Base-by-base conservation (phyloP, 306 rosid species). In the Dryas drummondii region DNA sequence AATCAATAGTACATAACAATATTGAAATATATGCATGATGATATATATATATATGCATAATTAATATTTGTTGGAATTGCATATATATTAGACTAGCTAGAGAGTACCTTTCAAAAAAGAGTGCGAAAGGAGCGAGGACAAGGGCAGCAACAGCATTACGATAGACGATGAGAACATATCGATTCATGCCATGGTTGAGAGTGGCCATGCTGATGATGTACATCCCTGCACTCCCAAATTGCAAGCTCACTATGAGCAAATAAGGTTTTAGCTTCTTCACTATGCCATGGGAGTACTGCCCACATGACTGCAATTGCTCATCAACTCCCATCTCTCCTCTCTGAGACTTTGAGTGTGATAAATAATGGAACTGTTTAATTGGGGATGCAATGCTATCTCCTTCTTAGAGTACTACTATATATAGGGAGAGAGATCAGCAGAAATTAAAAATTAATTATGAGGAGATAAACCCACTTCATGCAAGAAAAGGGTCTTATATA, bases 141-240 rank as follows among this genome's bases (percentile, higher is more conserved):
- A 92, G 32, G 26, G 89, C 89, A 17, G 94, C 90, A 6, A 88
- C 70, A 40, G 72, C 75, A 79, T 88, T 91, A 37, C 96, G 90
- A 72, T 91, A 91, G 17, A 86, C 93, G 56, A 89, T 76, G 66
- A 89, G 86, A 41, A 89, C 91, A 63, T 72, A 91, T 60, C 87
- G 93, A 40, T 59, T 87, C 91, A 86, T 85, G 74, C 91, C 97
- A 19, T 55, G 86, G 71, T 68, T 87, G 69, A 89, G 78, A 80
- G 85, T 87, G 0, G 79, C 89, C 82, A 75, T 79, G 78, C 84
- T 78, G 7, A 87, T 71, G 5, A 84, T 73, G 70, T 65, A 85
- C 53, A 85, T 77, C 75, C 97, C 96, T 5, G 91, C 97, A 4
- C 74, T 61, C 11, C 96, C 90, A 65, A 86, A 86, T 10, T 90